Evolutionary conservation across 257 asterid species (phyloP), one percentile per base, ranked within the genome.

Genomic region (Solanum megistacrolobum): DNA sequence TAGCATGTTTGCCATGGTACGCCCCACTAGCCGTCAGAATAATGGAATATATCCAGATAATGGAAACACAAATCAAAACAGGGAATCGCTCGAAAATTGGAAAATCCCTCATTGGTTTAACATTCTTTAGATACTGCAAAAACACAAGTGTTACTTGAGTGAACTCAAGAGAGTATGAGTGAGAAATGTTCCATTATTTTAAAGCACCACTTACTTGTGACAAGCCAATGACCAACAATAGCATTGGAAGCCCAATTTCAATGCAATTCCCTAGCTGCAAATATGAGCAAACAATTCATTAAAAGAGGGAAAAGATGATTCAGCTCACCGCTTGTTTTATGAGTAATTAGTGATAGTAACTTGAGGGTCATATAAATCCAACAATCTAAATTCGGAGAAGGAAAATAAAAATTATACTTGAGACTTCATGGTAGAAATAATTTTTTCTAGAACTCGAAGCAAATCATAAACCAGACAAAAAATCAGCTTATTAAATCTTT

Each of bases 171-270:
- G 20, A 29, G 41, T 21, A 81, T 11, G 69, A n/a, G 41, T 27
- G 86, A 74, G 71, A 72, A 60, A 88, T 83, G 55, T 48, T 74
- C 52, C n/a, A 52, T 23, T 21, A 20, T 35, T 83, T 35, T 83
- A 52, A 29, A 83, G 43, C 82, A 75, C 5, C 9, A 86, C 98
- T 95, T 93, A 96, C 99, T 88, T 96, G 99, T 66, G 99, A 96
- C 74, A 96, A 89, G 34, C 94, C 98, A 69, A 97, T 95, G 39
- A 96, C 92, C 94, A 97, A 79, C 32, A 97, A 41, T 89, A 97
- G 98, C 95, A 93, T 96, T 16, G 99, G 99, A 88, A 96, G 91
- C 86, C 99, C 99, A 83, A 97, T 95, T 89, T 97, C 99, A n/a
- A 95, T 88, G 69, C 99, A 97, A 90, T 96, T 94, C 73, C 99